These are phyloP conservation scores for Schizophyllum commune DNA, from an alignment of 1,284 basidiomycete genomes.

Conservation along the genomic window DNA sequence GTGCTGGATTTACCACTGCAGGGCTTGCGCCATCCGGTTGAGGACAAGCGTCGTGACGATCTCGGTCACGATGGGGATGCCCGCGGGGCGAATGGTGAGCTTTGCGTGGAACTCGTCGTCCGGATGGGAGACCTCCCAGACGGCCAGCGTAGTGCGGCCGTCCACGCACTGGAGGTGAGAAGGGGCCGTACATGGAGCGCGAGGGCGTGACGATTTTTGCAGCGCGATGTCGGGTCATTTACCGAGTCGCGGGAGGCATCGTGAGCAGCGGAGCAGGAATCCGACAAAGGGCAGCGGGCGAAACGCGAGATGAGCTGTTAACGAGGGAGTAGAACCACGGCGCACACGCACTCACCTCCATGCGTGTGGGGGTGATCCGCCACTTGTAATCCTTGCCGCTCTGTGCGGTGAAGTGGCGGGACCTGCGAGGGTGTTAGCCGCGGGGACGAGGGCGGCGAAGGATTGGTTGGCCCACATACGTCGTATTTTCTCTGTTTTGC, in stretches of 20 bases:
- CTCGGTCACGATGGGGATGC: constrained; percentile 58
- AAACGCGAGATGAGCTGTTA: neutral
- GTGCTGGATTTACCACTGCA: constrained; percentile 36
- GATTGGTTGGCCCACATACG: constrained; percentile 33
- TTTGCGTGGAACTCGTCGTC: constrained; percentile 50
- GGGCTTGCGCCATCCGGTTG: constrained; percentile 52
- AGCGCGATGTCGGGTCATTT: neutral
- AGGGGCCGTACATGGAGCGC: constrained; percentile 2
- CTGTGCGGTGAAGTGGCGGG: constrained; percentile 63
- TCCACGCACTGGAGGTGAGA: neutral
- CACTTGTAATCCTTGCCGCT: constrained; percentile 64
- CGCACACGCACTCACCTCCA: neutral
- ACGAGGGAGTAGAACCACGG: neutral
- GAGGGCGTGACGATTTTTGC: neutral
- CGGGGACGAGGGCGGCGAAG: neutral
- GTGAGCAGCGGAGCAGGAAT: neutral
- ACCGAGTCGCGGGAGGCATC: neutral
- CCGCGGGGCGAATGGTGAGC: constrained; percentile 47
- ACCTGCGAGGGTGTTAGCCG: constrained; percentile 29
- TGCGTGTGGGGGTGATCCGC: constrained; percentile 34
- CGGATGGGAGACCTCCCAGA: constrained; percentile 54
- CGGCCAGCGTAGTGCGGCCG: constrained; percentile 36
- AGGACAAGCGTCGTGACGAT: constrained; percentile 61
- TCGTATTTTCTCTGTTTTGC: constrained; percentile 50
- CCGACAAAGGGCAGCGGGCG: constrained; percentile 1